phyloP scores from a whole-genome alignment of 2,329 filamentous ascomycete genomes.

The Curvularia lunata region DNA sequence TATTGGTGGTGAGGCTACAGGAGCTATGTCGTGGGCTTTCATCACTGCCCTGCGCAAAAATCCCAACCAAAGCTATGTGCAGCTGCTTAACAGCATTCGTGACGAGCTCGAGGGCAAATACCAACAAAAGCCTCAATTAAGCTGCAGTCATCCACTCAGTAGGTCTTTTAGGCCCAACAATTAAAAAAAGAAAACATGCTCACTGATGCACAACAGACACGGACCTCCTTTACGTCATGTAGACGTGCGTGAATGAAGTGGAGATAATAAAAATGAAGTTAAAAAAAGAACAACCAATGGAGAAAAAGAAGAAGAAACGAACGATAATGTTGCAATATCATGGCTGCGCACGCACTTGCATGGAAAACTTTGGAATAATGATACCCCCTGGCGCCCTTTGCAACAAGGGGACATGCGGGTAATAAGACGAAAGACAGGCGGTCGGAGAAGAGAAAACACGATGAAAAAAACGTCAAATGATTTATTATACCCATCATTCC shows the following conservation, averaged over 20 bases:
- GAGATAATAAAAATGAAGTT: background rate
- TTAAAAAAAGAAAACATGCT: slow-evolving; percentile 14
- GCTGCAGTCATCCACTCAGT: slow-evolving; percentile 95
- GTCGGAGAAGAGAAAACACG: background rate
- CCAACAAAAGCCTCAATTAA: slow-evolving; percentile 92
- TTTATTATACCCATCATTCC: background rate
- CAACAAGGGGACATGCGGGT: background rate
- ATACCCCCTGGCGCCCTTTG: background rate
- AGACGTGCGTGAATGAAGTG: slow-evolving; percentile 1
- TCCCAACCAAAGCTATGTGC: slow-evolving; percentile 93
- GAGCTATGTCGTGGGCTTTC: slow-evolving; percentile 98
- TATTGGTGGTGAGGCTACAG: slow-evolving; percentile 86
- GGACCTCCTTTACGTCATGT: slow-evolving; percentile 29
- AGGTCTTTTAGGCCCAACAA: slow-evolving; percentile 43
- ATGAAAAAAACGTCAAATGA: background rate
- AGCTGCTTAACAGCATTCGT: slow-evolving; percentile 93
- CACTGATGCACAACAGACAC: slow-evolving; percentile 23
- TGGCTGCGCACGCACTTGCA: background rate
- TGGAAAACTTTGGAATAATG: background rate
- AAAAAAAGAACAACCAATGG: background rate
- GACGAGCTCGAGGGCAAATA: slow-evolving; percentile 88
- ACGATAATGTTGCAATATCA: background rate
- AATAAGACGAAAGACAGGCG: background rate
- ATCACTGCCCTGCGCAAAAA: slow-evolving; percentile 90
- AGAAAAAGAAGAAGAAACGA: background rate